Conservation (phyloP, 2,329 filamentous ascomycete genomes). For the Fusarium poae region DNA sequence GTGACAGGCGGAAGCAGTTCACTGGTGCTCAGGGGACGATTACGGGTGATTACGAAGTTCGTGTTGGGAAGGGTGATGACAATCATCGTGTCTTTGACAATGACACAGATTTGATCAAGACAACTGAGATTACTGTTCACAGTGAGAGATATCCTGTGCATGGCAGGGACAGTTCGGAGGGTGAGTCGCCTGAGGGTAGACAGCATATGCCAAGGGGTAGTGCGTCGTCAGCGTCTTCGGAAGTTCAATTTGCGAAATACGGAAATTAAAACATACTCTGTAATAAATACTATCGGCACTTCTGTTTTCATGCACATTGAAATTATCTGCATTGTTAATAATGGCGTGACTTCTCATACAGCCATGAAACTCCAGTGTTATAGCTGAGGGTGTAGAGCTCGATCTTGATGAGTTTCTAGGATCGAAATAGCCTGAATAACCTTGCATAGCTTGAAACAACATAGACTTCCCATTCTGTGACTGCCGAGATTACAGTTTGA, state of each 20-base stretch:
- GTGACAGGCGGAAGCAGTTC: conserved; percentile 30
- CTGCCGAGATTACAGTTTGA: not conserved
- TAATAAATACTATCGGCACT: not conserved
- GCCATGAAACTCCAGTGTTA: not conserved
- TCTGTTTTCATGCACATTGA: accelerated
- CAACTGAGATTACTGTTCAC: conserved; percentile 36
- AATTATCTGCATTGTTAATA: not conserved
- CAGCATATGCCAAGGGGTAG: conserved; percentile 24
- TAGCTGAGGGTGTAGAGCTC: not conserved
- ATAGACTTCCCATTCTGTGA: no score
- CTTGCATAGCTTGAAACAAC: not conserved
- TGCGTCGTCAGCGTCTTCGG: conserved; percentile 41
- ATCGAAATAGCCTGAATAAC: not conserved
- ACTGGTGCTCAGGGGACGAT: conserved; percentile 16
- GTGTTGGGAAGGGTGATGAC: conserved; percentile 31
- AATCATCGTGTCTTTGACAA: conserved; percentile 2
- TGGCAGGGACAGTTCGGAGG: conserved; percentile 15
- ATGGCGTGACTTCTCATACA: not conserved
- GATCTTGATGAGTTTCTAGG: not conserved
- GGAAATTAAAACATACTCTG: not conserved
- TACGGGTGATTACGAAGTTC: conserved; percentile 37
- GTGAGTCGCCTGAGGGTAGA: conserved; percentile 5
- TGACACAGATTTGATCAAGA: conserved; percentile 33
- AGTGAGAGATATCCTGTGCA: conserved; percentile 24
- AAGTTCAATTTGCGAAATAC: conserved; percentile 42